Evolutionary conservation across 1,284 basidiomycete genomes (phyloP), one percentile per base, ranked within the genome.

Genomic region (Trametes pubescens): DNA sequence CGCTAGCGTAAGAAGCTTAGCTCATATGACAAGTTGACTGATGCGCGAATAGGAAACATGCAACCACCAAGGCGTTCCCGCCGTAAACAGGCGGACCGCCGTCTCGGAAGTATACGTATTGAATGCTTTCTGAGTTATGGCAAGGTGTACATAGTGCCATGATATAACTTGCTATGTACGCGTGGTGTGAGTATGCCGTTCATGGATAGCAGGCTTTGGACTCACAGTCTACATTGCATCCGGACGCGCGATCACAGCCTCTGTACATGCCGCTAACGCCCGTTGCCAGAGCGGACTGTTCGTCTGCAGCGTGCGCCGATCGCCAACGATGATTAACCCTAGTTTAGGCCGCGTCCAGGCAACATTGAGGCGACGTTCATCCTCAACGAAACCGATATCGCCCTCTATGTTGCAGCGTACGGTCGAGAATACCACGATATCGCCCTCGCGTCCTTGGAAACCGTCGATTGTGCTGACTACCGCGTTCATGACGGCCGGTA

Each of bases 361-460:
- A 14, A 93, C 91, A 71, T 93, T 93, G 71, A 90, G 75, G 66
- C 90, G 74, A 47, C 89, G 76, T 48, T 79, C 80, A 72, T 92
- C 89, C 34, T 88, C 88, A 22, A 93, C 78, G 71, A 93, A 94
- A 9, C 91, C 91, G 65, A 90, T 86, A 64, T 86, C 86, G 5
- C 79, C 79, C 38, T 78, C 77, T 16, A 67, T 77, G 68, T 92
- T 91, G 65, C 84, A 86, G 11, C 91, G 82, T 16, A 93, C 90
- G 2, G 88, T 87, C 0, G 88, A 87, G 69, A 92, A 89, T 48
- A 94, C 80, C 63, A 93, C 83, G 35, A 91, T 81, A 57, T 89
- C 87, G 70, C 87, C 88, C 73, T 93, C 91, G 43, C 90, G 80
- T 2, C 92, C 91, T 72, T 93, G 91, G 73, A 92, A 93, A 0